Evolutionary conservation across 352 stramenopile species (phyloP).

Genomic region (Phytophthora ramorum): DNA sequence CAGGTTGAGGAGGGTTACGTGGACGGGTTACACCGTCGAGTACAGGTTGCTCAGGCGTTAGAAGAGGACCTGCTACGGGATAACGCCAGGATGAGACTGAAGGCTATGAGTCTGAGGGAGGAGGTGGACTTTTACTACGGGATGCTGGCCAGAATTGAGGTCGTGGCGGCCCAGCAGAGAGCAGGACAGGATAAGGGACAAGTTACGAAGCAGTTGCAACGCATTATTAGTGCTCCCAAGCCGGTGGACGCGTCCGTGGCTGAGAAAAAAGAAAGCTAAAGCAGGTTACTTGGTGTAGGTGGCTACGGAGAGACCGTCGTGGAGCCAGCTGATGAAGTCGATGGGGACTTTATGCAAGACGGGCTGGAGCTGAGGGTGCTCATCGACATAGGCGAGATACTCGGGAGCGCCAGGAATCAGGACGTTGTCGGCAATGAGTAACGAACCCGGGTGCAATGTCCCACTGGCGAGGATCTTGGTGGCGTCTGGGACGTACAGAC

Average conservation of each 20-base stretch:
- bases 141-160: constrained; percentile 51
- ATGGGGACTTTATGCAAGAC: constrained; percentile 20
- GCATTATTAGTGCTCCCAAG: constrained; percentile 48
- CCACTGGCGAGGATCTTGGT: background rate
- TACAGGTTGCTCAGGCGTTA: constrained; percentile 45
- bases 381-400: constrained; percentile 46
- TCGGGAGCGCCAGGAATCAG: constrained; percentile 47
- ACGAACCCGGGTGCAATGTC: constrained; percentile 19
- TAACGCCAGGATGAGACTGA: constrained; percentile 56
- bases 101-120: constrained; percentile 43
- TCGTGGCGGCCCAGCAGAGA: constrained; percentile 24
- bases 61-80: constrained; percentile 54
- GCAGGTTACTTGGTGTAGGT: constrained; percentile 11
- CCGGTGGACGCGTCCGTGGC: constrained; percentile 23
- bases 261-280: background rate
- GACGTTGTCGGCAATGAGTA: constrained; percentile 50
- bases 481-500: constrained; percentile 43
- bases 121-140: constrained; percentile 68
- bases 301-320: constrained; percentile 22
- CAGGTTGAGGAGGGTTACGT: constrained; percentile 5
- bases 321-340: constrained; percentile 15
- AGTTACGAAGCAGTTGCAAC: constrained; percentile 26
- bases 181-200: constrained; percentile 4
- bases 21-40: constrained; percentile 35
- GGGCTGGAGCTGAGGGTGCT: constrained; percentile 10